A percentile compares a stretch with the other conserved stretches of the same genome.
These are phyloP conservation scores for Suillus subalutaceus DNA, from an alignment of 768 basidiomycete species.

Conservation along the genomic window DNA sequence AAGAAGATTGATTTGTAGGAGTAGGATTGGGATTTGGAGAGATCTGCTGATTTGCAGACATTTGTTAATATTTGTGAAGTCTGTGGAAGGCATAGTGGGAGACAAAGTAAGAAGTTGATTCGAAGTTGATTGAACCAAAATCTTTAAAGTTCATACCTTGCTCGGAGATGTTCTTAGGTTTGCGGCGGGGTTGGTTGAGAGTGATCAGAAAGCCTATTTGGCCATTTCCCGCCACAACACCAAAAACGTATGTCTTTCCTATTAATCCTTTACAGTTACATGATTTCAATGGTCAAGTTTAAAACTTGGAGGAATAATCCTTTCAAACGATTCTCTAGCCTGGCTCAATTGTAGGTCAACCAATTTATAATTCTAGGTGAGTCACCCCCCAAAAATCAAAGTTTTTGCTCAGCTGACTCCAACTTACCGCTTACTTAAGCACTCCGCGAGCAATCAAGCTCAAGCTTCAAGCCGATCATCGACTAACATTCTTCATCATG, in stretches of 20 bases:
- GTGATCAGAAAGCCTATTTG: conserved; percentile 34
- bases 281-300: neutral
- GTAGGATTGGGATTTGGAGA: conserved; percentile 22
- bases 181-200: conserved; percentile 56
- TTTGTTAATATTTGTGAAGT: conserved; percentile 25
- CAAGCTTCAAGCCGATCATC: conserved; percentile 6
- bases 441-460: conserved; percentile 11
- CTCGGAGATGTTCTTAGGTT: conserved; percentile 56
- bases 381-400: conserved; percentile 4
- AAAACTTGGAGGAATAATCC: neutral
- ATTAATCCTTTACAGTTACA: neutral
- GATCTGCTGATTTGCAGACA: conserved; percentile 36
- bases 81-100: conserved; percentile 19
- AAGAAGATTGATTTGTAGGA: conserved; percentile 33
- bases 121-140: conserved; percentile 41
- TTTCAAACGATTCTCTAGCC: neutral
- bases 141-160: conserved; percentile 48
- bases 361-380: neutral
- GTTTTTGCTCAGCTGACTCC: conserved; percentile 3
- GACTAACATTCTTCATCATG: neutral
- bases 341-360: neutral
- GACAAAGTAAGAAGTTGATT: conserved; percentile 23
- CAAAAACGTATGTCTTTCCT: conserved; percentile 10
- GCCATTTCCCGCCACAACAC: conserved; percentile 35
- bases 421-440: conserved; percentile 2